phyloP scores from a whole-genome alignment of 1,284 basidiomycete genomes.

The Malassezia restricta region DNA sequence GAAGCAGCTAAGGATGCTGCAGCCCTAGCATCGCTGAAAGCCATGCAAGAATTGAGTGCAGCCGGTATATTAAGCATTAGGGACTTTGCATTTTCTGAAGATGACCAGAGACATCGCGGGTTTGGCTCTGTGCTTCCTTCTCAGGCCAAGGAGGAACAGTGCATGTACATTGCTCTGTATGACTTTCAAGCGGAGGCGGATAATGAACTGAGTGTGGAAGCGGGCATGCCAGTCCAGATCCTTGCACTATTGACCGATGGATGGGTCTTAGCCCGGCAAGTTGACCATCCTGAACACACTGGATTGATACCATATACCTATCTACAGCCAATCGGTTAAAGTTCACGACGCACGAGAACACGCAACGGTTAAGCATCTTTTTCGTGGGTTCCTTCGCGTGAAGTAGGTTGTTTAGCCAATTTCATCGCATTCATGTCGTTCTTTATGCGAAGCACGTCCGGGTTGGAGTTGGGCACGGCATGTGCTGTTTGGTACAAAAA shows the following conservation, averaged over 20 bases:
- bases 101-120: conserved; percentile 5
- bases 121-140: conserved; percentile 7
- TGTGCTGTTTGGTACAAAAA: background rate
- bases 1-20: background rate
- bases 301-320: conserved; percentile 15
- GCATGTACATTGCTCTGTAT: conserved; percentile 5
- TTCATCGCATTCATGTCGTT: too few species aligned
- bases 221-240: conserved; percentile 3
- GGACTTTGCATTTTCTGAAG: conserved; percentile 9
- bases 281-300: background rate
- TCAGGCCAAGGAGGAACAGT: background rate
- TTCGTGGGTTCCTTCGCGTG: background rate
- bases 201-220: conserved; percentile 14
- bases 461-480: too few species aligned
- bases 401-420: too few species aligned
- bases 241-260: conserved; percentile 1
- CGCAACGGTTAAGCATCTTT: background rate
- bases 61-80: background rate
- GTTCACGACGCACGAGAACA: background rate
- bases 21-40: background rate
- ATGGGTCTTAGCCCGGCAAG: conserved; percentile 8
- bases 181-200: conserved; percentile 11
- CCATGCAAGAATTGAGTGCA: background rate
- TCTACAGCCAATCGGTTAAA: conserved; percentile 4
- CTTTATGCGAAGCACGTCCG: too few species aligned